phyloP scores from a whole-genome alignment of 305 asterid species.

The Fraxinus dipetala region DNA sequence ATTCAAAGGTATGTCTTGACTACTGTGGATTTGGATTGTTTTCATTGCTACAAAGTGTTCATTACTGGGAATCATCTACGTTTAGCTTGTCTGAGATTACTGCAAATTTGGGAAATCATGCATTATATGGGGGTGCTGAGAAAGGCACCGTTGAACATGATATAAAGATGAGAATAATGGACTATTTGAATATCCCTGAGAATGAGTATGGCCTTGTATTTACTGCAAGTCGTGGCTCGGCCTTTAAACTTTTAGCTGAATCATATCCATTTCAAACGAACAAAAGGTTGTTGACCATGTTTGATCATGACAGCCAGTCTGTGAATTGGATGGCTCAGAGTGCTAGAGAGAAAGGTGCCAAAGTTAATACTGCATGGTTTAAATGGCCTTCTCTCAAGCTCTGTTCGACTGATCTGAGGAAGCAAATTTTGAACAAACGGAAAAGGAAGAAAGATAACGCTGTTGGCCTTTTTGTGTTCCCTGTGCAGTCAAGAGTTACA shows the following conservation, averaged over 20 bases:
- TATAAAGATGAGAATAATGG: conserved; percentile 81
- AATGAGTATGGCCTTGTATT: conserved; percentile 92
- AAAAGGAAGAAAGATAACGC: conserved; percentile 85
- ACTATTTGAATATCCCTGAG: conserved; percentile 89
- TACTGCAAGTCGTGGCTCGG: conserved; percentile 92
- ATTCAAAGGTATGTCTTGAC: conserved; percentile 85
- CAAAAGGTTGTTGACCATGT: conserved; percentile 87
- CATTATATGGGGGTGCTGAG: conserved; percentile 89
- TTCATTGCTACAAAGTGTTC: conserved; percentile 77
- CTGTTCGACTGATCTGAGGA: conserved; percentile 81
- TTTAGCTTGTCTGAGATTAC: conserved; percentile 90
- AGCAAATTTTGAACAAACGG: conserved; percentile 73
- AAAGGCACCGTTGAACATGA: conserved; percentile 77
- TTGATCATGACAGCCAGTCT: conserved; percentile 94
- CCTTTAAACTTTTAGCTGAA: conserved; percentile 81
- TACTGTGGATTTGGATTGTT: conserved; percentile 97
- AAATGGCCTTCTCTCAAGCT: conserved; percentile 96
- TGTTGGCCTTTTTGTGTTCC: conserved; percentile 86
- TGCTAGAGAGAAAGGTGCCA: conserved; percentile 93
- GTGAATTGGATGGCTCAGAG: conserved; percentile 92
- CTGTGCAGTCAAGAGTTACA: conserved; percentile 91
- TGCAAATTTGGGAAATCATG: conserved; percentile 94
- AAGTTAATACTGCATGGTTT: conserved; percentile 88
- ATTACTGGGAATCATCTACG: conserved; percentile 86
- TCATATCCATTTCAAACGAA: conserved; percentile 90